Evolutionary conservation across 768 basidiomycete species (phyloP), one percentile per base, ranked within the genome.

Genomic region (Leucosporidium creatinivorum): DNA sequence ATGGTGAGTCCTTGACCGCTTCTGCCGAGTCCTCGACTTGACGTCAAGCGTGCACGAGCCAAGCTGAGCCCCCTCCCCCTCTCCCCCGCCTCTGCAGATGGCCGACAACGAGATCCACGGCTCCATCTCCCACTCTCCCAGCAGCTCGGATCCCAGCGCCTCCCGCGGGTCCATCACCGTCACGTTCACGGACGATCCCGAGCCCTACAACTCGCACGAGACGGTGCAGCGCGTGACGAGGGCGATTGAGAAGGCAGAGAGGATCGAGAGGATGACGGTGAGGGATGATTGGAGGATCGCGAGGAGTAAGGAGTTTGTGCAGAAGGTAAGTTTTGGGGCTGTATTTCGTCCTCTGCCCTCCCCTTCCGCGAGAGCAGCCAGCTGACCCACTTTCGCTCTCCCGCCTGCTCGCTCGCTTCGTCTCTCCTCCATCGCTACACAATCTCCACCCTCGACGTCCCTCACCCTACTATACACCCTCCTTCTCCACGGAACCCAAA

Each of bases 101-200:
- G 86, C 87, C 75, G 80, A 82, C 0, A 81, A 81, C 63, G 87
- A 89, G 68, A 86, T 92, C 69, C 82, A 81, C 26, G 89, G 88
- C 0, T 82, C 82, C 50, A 83, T 92, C 44, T 85, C 86, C 2
- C 82, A 55, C 28, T 26, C 67, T 2, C 10, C 65, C 31, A 31
- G 55, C 31, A 31, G 55, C 31, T 49, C n/a, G 18, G 15, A 52
- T 48, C 10, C 48, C 56, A n/a, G 57, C 28, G 13, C 17, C 33
- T 10, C 48, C 0, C 50, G 26, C 9, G 30, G 28, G n/a, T 25
- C 39, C 0, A 62, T 62, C 31, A 59, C 56, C 48, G 62, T 73
- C 33, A 56, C 63, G 18, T 71, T 71, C 64, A 26, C 57, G 10
- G 67, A 71, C 58, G 70, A 71, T 49, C 70, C 70, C 18, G 65